phyloP scores from a whole-genome alignment of 2,329 filamentous ascomycete species.

The Penicillium glabrum region DNA sequence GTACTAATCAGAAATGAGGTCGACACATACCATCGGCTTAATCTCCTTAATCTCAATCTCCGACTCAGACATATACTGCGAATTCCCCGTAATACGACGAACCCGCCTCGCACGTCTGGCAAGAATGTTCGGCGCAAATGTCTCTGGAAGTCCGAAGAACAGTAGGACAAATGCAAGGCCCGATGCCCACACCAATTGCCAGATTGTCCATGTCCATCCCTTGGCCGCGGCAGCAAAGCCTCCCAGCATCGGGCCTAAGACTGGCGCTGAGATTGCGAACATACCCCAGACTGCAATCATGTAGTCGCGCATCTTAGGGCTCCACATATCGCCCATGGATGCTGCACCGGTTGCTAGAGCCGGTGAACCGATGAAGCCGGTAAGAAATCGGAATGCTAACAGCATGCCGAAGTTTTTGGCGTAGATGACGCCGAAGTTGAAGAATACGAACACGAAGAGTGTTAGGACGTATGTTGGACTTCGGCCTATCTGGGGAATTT shows the following conservation, averaged over 20 bases:
- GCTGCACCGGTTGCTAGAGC: slow-evolving; percentile 49
- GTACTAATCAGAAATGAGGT: too few relatives aligned
- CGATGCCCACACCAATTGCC: slow-evolving; percentile 63
- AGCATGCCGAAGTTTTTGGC: slow-evolving; percentile 54
- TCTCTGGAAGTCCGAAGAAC: slow-evolving; percentile 33
- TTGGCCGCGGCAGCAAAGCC: slow-evolving; percentile 60
- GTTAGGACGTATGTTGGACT: slow-evolving; percentile 52
- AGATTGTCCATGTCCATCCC: slow-evolving; percentile 62
- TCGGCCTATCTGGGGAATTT: slow-evolving; percentile 52
- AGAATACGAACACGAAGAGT: slow-evolving; percentile 49
- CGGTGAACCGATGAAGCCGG: slow-evolving; percentile 52
- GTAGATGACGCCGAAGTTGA: slow-evolving; percentile 50
- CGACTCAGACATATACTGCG: slow-evolving; percentile 41
- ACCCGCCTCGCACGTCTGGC: slow-evolving; percentile 16
- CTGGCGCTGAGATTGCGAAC: slow-evolving; percentile 45
- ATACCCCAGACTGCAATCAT: slow-evolving; percentile 60
- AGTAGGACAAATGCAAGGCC: slow-evolving; percentile 54
- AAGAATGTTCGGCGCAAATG: slow-evolving; percentile 26
- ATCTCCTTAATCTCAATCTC: slow-evolving; percentile 36
- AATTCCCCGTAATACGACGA: slow-evolving; percentile 41
- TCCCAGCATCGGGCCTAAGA: slow-evolving; percentile 61
- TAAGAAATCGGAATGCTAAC: slow-evolving; percentile 53
- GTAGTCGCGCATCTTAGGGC: slow-evolving; percentile 49
- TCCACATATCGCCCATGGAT: slow-evolving; percentile 46
- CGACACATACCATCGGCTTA: slow-evolving; percentile 21